Evolutionary conservation across 2,329 filamentous ascomycete genomes (phyloP).

Genomic region (Phaeosphaeriaceae sp.): DNA sequence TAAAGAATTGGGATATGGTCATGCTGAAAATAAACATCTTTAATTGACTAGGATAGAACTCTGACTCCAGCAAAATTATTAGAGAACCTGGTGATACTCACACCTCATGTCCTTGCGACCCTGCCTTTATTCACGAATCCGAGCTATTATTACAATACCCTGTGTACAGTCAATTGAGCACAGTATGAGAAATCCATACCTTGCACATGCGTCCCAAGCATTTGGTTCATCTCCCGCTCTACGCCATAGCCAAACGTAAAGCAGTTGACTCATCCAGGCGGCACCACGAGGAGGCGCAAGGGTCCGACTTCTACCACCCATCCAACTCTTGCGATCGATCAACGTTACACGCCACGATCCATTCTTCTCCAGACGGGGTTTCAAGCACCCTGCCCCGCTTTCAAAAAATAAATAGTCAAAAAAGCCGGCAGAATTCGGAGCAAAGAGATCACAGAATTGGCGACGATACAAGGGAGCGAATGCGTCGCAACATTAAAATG

Average conservation of each 20-base stretch:
- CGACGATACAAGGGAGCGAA: background rate
- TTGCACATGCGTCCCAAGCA: conserved; percentile 37
- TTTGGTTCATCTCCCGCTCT: conserved; percentile 38
- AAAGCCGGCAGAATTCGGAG: conserved; percentile 2
- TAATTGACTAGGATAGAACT: too few species aligned
- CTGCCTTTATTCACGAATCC: too few species aligned
- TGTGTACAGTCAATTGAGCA: too few species aligned
- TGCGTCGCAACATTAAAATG: background rate
- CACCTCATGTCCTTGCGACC: too few species aligned
- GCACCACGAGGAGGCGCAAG: conserved; percentile 47
- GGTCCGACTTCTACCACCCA: conserved; percentile 45
- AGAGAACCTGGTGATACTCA: too few species aligned
- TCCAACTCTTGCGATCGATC: conserved; percentile 40
- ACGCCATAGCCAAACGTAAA: background rate
- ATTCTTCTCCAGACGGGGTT: conserved; percentile 26
- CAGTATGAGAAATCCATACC: too few species aligned
- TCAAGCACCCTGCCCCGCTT: conserved; percentile 18
- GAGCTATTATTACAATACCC: too few species aligned
- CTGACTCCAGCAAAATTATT: too few species aligned
- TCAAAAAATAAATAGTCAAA: conserved; percentile 7
- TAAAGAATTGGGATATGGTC: too few species aligned
- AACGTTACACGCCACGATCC: conserved; percentile 25
- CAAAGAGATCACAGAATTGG: conserved; percentile 5
- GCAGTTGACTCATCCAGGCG: conserved; percentile 39
- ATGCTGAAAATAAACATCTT: too few species aligned